phyloP scores from a whole-genome alignment of 306 rosid species.

The Oemleria cerasiformis region DNA sequence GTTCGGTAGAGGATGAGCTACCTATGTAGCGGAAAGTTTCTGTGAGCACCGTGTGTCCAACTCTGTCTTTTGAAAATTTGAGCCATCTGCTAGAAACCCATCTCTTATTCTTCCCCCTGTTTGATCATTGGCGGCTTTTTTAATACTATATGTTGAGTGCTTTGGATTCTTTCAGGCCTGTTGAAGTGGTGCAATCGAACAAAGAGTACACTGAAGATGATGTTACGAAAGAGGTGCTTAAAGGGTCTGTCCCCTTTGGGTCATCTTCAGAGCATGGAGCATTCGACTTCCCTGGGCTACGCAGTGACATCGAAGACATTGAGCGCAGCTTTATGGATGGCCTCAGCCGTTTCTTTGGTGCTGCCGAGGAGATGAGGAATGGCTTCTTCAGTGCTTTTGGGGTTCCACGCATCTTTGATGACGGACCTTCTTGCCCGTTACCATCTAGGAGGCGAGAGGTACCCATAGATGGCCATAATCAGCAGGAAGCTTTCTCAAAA shows the following conservation, averaged over 20 bases:
- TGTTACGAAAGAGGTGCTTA: slow-evolving; percentile 57
- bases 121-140: background rate
- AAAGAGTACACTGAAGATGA: slow-evolving; percentile 81
- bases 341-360: slow-evolving; percentile 55
- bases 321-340: slow-evolving; percentile 54
- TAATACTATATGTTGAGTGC: background rate
- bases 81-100: background rate
- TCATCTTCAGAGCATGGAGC: slow-evolving; percentile 37
- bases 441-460: slow-evolving; percentile 45
- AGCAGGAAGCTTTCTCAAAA: slow-evolving; percentile 36
- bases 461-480: slow-evolving; percentile 47
- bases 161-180: slow-evolving; percentile 49
- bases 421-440: slow-evolving; percentile 43
- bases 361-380: slow-evolving; percentile 69
- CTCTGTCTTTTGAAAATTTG: background rate
- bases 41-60: background rate
- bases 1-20: background rate
- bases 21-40: background rate
- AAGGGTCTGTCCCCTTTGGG: slow-evolving; percentile 47
- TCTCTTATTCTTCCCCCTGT: background rate
- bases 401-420: slow-evolving; percentile 42
- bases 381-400: slow-evolving; percentile 48
- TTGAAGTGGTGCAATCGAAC: slow-evolving; percentile 73
- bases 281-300: slow-evolving; percentile 71
- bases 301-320: slow-evolving; percentile 57